Conservation (phyloP, 2,329 filamentous ascomycete genomes). For the Zasmidium cellare region DNA sequence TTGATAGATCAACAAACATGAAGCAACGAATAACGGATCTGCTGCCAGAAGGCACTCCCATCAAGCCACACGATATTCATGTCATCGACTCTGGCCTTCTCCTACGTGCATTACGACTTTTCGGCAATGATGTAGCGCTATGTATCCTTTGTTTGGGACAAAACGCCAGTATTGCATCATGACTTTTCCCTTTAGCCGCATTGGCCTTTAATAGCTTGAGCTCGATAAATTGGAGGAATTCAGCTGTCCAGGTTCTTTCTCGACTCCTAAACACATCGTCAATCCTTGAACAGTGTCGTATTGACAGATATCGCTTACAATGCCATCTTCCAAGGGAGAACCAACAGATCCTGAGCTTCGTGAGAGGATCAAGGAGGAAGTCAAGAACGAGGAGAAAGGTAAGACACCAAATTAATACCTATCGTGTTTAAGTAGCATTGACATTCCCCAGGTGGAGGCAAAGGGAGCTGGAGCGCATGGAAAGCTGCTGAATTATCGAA, state of each 20-base stretch:
- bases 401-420: neutral
- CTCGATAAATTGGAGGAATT: neutral
- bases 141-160: no score
- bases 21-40: no score
- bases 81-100: no score
- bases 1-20: no score
- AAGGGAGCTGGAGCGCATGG: slow-evolving; percentile 33
- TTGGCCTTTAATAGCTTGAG: neutral
- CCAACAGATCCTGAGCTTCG: slow-evolving; percentile 35
- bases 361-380: slow-evolving; percentile 36
- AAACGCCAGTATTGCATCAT: slow-evolving; percentile 6
- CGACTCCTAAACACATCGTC: no score
- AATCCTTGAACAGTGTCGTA: no score
- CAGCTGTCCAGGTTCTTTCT: no score
- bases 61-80: no score
- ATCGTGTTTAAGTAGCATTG: neutral
- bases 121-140: no score
- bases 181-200: slow-evolving; percentile 1
- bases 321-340: slow-evolving; percentile 35
- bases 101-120: no score
- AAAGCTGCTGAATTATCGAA: slow-evolving; percentile 34
- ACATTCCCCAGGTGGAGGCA: slow-evolving; percentile 28
- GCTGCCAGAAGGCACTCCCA: no score
- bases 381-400: slow-evolving; percentile 36
- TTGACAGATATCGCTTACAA: slow-evolving; percentile 6